Percentiles rank a stretch among this genome's conserved stretches.
phyloP scores from a whole-genome alignment of 148 eudicot species.

The Cornus kousa region DNA sequence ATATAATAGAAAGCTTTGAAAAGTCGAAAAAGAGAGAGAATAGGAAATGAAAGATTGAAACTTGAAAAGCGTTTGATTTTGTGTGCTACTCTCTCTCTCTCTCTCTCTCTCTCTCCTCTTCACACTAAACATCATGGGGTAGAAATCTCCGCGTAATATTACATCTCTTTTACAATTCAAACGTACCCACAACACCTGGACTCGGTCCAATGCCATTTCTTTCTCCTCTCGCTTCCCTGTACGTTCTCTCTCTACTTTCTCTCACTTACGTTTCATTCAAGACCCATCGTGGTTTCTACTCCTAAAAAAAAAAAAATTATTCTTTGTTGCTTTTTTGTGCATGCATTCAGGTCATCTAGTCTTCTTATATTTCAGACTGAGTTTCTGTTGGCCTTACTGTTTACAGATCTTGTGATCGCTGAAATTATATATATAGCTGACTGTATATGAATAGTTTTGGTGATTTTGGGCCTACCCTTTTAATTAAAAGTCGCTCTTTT shows the following conservation, averaged over 20 bases:
- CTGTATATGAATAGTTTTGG: background rate
- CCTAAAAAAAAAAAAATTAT: background rate
- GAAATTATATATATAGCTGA: background rate
- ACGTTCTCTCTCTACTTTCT: slow-evolving; percentile 3
- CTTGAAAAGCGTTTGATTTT: slow-evolving; percentile 1
- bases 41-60: background rate
- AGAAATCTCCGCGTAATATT: slow-evolving; percentile 7
- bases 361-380: background rate
- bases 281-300: background rate
- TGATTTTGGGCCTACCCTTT: background rate
- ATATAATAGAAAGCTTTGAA: background rate
- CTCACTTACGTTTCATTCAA: background rate
- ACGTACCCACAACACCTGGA: background rate
- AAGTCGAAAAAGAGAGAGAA: background rate
- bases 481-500: background rate
- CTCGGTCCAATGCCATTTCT: background rate
- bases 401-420: slow-evolving; percentile 9
- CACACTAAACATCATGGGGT: background rate
- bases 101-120: background rate
- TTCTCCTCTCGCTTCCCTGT: background rate
- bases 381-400: background rate
- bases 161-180: slow-evolving; percentile 1
- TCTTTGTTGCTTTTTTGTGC: background rate
- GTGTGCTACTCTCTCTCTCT: slow-evolving; percentile 1
- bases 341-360: background rate